Evolutionary conservation across 495 filamentous ascomycete species (phyloP).

Genomic region (Clohesyomyces aquaticus): DNA sequence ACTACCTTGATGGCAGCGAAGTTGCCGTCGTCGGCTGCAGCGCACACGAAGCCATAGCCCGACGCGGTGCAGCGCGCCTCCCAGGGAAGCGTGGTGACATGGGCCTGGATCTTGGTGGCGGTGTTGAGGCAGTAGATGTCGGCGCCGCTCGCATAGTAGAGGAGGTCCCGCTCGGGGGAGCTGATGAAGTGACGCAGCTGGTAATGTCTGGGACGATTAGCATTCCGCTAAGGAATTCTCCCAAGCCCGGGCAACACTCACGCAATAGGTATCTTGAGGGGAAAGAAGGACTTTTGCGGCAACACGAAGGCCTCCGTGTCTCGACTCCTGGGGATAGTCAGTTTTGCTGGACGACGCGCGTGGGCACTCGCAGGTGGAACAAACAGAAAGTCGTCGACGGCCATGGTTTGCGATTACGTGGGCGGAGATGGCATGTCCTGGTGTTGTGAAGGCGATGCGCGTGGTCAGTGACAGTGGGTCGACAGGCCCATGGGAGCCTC

Average conservation of each 20-base stretch:
- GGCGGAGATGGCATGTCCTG: constrained; percentile 29
- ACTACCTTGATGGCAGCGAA: constrained; percentile 76
- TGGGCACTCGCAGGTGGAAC: constrained; percentile 18
- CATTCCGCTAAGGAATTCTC: background rate
- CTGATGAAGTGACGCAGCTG: constrained; percentile 92
- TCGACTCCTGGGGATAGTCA: constrained; percentile 51
- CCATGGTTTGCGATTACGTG: constrained; percentile 26
- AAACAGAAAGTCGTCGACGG: constrained; percentile 44
- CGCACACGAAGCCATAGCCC: constrained; percentile 83
- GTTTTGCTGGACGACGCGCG: background rate
- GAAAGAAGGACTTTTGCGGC: constrained; percentile 71
- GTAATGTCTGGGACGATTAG: constrained; percentile 66
- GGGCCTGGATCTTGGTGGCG: constrained; percentile 69
- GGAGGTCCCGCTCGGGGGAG: constrained; percentile 69
- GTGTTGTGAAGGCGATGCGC: background rate
- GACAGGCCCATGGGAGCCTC: too few species aligned
- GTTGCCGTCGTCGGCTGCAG: constrained; percentile 79
- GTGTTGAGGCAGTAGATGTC: constrained; percentile 71
- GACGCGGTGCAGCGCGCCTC: constrained; percentile 81
- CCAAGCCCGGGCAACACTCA: constrained; percentile 50
- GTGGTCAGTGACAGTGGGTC: background rate
- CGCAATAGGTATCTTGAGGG: constrained; percentile 73
- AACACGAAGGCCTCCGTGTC: constrained; percentile 65
- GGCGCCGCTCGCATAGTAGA: constrained; percentile 80
- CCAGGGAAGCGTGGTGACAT: constrained; percentile 78